phyloP scores from a whole-genome alignment of 805 yeast species.

The Candida ovalis region DNA sequence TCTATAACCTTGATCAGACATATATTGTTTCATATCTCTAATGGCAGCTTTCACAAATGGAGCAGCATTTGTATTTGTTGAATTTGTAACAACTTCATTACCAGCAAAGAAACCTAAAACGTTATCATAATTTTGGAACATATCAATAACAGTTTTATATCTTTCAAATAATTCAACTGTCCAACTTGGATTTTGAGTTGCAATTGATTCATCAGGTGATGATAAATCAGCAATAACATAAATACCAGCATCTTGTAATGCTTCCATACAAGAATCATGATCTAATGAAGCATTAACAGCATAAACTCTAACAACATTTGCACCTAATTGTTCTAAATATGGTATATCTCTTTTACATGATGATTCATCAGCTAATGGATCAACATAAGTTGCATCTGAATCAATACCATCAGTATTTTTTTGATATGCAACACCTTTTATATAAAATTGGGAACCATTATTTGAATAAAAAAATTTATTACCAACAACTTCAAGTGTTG shows the following conservation, averaged over 20 bases:
- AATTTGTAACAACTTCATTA: conserved; percentile 89
- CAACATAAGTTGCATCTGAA: conserved; percentile 40
- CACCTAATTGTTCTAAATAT: conserved; percentile 59
- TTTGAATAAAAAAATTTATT: conserved; percentile 71
- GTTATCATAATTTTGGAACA: conserved; percentile 72
- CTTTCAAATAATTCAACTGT: conserved; percentile 64
- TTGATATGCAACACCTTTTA: conserved; percentile 88
- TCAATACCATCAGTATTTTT: conserved; percentile 50
- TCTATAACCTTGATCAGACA: conserved; percentile 62
- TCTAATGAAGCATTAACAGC: conserved; percentile 68
- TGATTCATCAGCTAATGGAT: conserved; percentile 70
- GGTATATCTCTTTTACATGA: conserved; percentile 82
- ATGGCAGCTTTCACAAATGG: conserved; percentile 95
- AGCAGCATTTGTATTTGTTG: conserved; percentile 80
- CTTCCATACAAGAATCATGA: conserved; percentile 77
- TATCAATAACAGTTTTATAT: conserved; percentile 79
- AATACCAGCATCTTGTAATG: conserved; percentile 79
- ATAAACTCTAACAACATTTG: conserved; percentile 83
- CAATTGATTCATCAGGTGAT: conserved; percentile 76
- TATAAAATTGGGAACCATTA: conserved; percentile 78
- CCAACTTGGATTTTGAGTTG: conserved; percentile 79
- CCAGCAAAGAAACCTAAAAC: conserved; percentile 96
- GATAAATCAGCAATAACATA: conserved; percentile 88
- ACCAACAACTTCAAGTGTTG: conserved; percentile 60
- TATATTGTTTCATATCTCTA: conserved; percentile 81